A percentile compares a stretch with the other conserved stretches of the same genome.
phyloP scores from a whole-genome alignment of 768 basidiomycete species.

The Pholiota molesta region DNA sequence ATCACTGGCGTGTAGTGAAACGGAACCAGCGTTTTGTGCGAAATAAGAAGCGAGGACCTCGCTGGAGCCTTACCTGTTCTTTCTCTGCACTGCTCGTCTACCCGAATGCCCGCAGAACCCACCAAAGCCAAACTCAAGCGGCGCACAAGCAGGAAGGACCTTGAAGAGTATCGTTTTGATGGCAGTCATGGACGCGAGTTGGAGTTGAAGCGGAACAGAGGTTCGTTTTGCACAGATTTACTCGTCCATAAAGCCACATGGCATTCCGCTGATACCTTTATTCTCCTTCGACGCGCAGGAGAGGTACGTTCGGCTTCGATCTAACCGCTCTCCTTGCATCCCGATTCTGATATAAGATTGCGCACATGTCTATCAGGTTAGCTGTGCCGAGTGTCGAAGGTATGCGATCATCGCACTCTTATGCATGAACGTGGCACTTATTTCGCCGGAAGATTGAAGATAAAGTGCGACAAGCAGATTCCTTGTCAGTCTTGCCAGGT shows the following conservation, averaged over 20 bases:
- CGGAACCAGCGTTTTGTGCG: slow-evolving; percentile 10
- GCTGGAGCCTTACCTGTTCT: slow-evolving; percentile 3
- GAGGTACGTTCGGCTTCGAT: slow-evolving; percentile 23
- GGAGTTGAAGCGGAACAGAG: slow-evolving; percentile 73
- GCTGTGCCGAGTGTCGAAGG: slow-evolving; percentile 79
- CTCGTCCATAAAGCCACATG: background rate
- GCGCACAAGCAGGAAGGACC: slow-evolving; percentile 48
- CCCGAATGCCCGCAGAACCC: slow-evolving; percentile 59
- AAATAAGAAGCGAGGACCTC: slow-evolving; percentile 18
- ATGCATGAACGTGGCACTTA: slow-evolving; percentile 14
- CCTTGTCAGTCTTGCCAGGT: slow-evolving; percentile 80
- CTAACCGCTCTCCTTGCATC: slow-evolving; percentile 6
- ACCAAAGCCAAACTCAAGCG: slow-evolving; percentile 55
- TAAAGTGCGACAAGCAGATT: slow-evolving; percentile 83
- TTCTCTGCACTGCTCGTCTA: slow-evolving; percentile 1
- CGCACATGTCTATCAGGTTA: slow-evolving; percentile 47
- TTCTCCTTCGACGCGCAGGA: slow-evolving; percentile 20
- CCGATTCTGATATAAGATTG: slow-evolving; percentile 9
- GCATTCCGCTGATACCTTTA: slow-evolving; percentile 13
- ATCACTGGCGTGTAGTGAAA: slow-evolving; percentile 2
- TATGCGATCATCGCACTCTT: slow-evolving; percentile 59
- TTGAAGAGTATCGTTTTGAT: slow-evolving; percentile 54
- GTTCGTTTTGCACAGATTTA: slow-evolving; percentile 30
- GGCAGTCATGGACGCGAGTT: slow-evolving; percentile 64
- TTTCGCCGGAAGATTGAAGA: slow-evolving; percentile 55